Conservation (phyloP, 2,329 filamentous ascomycete species). For the Bimuria novae-zelandiae region DNA sequence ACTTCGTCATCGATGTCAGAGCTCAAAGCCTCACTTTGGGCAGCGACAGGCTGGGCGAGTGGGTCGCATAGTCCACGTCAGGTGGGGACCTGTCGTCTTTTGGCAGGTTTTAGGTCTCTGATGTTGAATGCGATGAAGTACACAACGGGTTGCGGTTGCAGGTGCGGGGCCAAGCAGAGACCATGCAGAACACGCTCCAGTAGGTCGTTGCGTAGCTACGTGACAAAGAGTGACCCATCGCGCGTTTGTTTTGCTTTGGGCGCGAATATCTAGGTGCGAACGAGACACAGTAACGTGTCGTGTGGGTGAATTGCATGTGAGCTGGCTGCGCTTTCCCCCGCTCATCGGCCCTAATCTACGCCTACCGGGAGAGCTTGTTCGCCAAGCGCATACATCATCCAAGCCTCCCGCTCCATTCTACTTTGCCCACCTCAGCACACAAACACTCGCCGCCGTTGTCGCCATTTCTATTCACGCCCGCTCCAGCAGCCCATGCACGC, state of each 20-base stretch:
- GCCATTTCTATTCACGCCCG: slow-evolving; percentile 9
- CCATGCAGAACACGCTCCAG: slow-evolving; percentile 25
- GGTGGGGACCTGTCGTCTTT: background rate
- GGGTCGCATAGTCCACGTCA: slow-evolving; percentile 5
- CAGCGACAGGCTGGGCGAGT: background rate
- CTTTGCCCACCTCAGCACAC: slow-evolving; percentile 3
- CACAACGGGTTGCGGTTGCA: no score
- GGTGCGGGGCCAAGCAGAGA: slow-evolving; percentile 20
- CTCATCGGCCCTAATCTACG: slow-evolving; percentile 27
- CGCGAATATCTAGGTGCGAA: background rate
- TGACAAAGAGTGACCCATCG: slow-evolving; percentile 16
- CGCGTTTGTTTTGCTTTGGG: slow-evolving; percentile 12
- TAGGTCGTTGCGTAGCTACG: slow-evolving; percentile 20
- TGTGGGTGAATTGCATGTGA: slow-evolving; percentile 21
- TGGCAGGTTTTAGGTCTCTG: background rate
- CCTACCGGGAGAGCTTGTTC: no score
- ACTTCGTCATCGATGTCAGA: slow-evolving; percentile 5
- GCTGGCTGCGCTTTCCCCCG: slow-evolving; percentile 15
- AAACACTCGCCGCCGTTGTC: slow-evolving; percentile 3
- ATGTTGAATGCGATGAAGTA: background rate
- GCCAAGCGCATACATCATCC: slow-evolving; percentile 34
- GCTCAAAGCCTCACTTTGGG: slow-evolving; percentile 4
- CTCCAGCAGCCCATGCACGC: slow-evolving; percentile 22
- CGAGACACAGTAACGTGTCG: background rate
- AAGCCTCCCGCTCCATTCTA: slow-evolving; percentile 2